Evolutionary conservation across 2,329 filamentous ascomycete species (phyloP), one percentile per base, ranked within the genome.

Genomic region (Neonectria neomacrospora): DNA sequence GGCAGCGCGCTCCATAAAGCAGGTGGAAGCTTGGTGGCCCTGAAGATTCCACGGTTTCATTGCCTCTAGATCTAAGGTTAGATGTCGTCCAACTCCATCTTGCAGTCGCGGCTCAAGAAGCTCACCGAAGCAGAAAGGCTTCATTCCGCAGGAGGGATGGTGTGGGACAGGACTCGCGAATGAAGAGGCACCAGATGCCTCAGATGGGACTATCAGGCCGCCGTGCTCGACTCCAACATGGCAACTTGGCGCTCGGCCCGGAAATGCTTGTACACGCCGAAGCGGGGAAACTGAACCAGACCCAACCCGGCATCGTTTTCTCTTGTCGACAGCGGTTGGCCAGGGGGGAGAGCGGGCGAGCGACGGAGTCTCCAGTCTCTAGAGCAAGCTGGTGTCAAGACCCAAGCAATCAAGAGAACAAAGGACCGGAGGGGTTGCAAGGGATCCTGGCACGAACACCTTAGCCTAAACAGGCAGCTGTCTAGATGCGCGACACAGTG

Each of bases 51-150:
- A 20, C 50, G 37, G 14, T 23, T 58, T 54, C 14, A 57, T 28
- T 51, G 54, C 58, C 22, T 58, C 34, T 54, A 45, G 57, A 70
- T 72, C 65, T 71, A 51, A 58, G 65, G 65, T 65, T 64, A 67
- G 63, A 70, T 64, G 51, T 61, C 50, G 57, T 65, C 59, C 63
- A 69, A 64, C 68, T 65, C 55, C 66, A 69, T 68, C 66, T 68
- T 68, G 69, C 69, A 72, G 72, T 72, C 72, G 69, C 68, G 71
- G 71, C 71, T 73, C 66, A 67, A 67, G 62, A 55, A 67, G 57
- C 59, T 67, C 64, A 72, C 68, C 57, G 71, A 72, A 66, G 63
- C 41, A 72, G 65, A 64, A 70, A 65, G 65, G 71, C 65, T 72
- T 71, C 65, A 63, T 73, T 71, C 71, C 69, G 48, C 64, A 71